Conservation (phyloP, 768 basidiomycete species). For the Infundibulicybe gibba region DNA sequence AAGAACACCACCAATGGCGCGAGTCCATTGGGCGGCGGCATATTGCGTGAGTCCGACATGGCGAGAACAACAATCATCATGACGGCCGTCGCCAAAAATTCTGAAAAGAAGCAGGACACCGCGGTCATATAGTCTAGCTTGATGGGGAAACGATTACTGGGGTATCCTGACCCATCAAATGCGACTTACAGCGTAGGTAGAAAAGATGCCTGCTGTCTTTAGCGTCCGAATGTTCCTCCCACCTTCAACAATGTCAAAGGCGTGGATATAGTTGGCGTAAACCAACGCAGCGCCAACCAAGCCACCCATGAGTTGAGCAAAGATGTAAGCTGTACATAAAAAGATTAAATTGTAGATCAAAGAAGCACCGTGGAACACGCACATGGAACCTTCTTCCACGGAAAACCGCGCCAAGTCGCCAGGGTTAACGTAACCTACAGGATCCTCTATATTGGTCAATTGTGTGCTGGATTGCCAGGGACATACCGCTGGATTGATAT, state of each 20-base stretch:
- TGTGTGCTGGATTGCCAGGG: neutral
- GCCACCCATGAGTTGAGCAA: conserved; percentile 62
- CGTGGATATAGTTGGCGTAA: conserved; percentile 68
- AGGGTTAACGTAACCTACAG: conserved; percentile 57
- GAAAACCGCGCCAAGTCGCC: conserved; percentile 63
- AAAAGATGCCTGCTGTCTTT: conserved; percentile 52
- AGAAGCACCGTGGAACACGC: conserved; percentile 1
- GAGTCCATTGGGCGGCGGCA: conserved; percentile 44
- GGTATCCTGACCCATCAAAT: neutral
- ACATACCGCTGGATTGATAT: conserved; percentile 36
- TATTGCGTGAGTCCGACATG: conserved; percentile 49
- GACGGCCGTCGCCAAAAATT: conserved; percentile 60
- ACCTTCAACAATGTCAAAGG: conserved; percentile 62
- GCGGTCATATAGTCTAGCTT: conserved; percentile 28
- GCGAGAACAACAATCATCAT: conserved; percentile 56
- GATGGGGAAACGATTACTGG: neutral
- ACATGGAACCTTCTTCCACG: conserved; percentile 67
- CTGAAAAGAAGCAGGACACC: conserved; percentile 37
- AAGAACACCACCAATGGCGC: conserved; percentile 58
- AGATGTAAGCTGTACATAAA: conserved; percentile 37
- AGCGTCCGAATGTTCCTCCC: conserved; percentile 49
- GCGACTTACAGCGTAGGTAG: conserved; percentile 53
- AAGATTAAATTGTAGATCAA: neutral
- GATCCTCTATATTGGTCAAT: conserved; percentile 2
- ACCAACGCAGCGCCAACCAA: conserved; percentile 55